Base-by-base conservation (phyloP, 768 basidiomycete genomes). In the Leccinum imitatum region DNA sequence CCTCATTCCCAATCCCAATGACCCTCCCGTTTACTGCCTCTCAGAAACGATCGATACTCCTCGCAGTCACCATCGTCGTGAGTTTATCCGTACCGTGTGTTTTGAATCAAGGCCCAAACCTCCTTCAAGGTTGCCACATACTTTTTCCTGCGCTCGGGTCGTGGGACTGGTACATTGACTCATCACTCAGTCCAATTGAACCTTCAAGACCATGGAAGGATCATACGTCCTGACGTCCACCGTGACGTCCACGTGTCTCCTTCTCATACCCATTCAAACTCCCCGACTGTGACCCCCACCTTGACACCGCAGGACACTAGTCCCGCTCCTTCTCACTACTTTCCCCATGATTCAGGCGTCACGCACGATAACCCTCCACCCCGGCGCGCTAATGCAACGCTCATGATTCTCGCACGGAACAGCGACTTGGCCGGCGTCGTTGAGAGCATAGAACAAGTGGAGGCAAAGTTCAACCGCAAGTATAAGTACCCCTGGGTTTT, bases 401-500 rank as follows among this genome's bases (percentile, higher is more conserved):
- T 87, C 59, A 72, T 87, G 25, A 78, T 87, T 44, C 74, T 88
- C 11, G 82, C 79, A 1, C 73, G 81, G 14, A 82, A 84, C 65
- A 71, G 66, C 19, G 83, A 84, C 56, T 56, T 85, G 15, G 58
- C 71, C 2, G 76, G 76, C 5, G 79, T 84, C 35, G 63, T 83
- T 30, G 69, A 72, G 39, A 82, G 80, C 51, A 81, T 87, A 53
- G 78, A 81, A 63, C 78, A 80, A 60, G 71, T 87, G 46, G 87
- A 89, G 60, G 76, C 80, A 47, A 73, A 80, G 17, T 88, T 87
- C 65, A 89, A 89, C 68, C 71, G 77, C 44, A 79, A 79, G 64
- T 84, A 74, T 61, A 72, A 78, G 41, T 89, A 89, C 64, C 84
- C 85, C 5, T 88, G 82, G 74, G 79, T 86, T 13, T 81, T 89